Conservation (phyloP, 73 alveolate species). For the Paramecium sonneborni region DNA sequence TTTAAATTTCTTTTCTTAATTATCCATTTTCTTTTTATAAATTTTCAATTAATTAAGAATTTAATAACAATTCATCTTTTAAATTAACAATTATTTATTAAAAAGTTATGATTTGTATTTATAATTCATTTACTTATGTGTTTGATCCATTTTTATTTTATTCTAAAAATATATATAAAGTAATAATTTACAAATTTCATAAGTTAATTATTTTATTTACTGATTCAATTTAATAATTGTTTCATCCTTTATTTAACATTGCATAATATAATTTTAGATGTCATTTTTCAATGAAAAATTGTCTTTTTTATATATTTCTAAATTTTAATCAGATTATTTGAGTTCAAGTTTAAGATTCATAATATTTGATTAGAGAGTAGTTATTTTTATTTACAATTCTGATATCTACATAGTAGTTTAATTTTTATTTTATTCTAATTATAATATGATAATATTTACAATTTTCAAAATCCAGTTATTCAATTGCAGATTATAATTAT, state of each 20-base stretch:
- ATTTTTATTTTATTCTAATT: background rate
- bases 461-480: background rate
- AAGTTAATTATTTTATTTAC: background rate
- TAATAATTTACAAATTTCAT: background rate
- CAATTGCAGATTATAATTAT: background rate
- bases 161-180: background rate
- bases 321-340: background rate
- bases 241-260: background rate
- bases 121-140: background rate
- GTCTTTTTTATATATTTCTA: background rate
- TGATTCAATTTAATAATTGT: background rate
- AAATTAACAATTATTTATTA: background rate
- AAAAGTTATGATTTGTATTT: background rate
- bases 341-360: background rate
- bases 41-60: background rate
- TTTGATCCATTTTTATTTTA: background rate
- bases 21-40: background rate
- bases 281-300: background rate
- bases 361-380: background rate
- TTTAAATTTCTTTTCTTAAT: background rate
- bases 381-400: background rate
- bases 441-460: background rate
- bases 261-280: background rate
- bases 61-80: background rate
- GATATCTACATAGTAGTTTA: background rate